Evolutionary conservation across 495 filamentous ascomycete species (phyloP).

Genomic region (Penicillium parvum): DNA sequence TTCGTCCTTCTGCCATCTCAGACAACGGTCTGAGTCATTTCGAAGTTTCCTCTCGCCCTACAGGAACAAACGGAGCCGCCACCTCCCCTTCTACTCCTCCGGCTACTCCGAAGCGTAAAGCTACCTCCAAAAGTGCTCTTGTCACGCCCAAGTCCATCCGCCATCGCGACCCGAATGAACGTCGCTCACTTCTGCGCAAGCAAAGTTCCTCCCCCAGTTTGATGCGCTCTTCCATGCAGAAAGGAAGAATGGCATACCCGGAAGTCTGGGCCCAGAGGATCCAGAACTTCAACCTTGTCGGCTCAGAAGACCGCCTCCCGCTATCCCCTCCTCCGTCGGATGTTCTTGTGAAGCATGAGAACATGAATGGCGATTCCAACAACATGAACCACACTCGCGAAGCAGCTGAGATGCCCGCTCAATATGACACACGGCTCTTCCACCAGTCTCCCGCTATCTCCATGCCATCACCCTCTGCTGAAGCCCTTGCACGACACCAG

Average conservation of each 20-base stretch:
- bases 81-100: constrained; percentile 43
- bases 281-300: constrained; percentile 37
- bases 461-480: constrained; percentile 35
- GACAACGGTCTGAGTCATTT: constrained; percentile 31
- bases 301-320: constrained; percentile 38
- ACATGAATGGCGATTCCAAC: constrained; percentile 25
- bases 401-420: constrained; percentile 33
- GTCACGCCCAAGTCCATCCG: constrained; percentile 41
- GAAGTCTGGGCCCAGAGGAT: constrained; percentile 40
- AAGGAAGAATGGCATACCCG: constrained; percentile 42
- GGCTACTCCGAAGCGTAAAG: constrained; percentile 37
- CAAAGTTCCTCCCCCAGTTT: constrained; percentile 43
- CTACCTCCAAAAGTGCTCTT: constrained; percentile 30
- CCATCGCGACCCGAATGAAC: constrained; percentile 41
- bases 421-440: constrained; percentile 35
- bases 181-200: constrained; percentile 35
- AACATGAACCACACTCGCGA: constrained; percentile 21
- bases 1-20: constrained; percentile 40
- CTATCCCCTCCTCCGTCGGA: constrained; percentile 45
- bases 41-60: constrained; percentile 28
- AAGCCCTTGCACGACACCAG: constrained; percentile 29
- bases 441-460: constrained; percentile 36
- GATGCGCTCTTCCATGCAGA: constrained; percentile 37
- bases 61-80: constrained; percentile 17
- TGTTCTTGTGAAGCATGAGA: constrained; percentile 40